Base-by-base conservation (phyloP, 805 yeast genomes). In the Saccharomycopsis sp. region DNA sequence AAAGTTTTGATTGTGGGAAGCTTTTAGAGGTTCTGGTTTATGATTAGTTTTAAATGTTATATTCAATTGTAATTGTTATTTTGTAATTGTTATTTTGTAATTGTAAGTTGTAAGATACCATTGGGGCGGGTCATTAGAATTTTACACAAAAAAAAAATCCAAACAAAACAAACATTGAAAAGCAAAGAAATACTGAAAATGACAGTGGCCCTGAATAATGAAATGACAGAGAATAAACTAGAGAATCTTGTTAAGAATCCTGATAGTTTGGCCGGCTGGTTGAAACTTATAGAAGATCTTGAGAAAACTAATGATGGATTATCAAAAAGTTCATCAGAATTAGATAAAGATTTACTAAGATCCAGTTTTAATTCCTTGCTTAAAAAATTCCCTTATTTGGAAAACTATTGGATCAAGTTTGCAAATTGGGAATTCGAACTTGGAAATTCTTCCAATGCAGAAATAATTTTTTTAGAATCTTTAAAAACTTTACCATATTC, bases 1-100 rank as follows among this genome's bases (percentile, higher is more conserved):
- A 81, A 42, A 70, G 74, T 1, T 66, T 76, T 47, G 87, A 76
- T 46, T 78, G 83, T 53, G 87, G 86, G 1, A 69, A 73, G 43
- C 59, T 82, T 39, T 62, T 83, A 28, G 87, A 81, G 50, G 81
- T 83, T 2, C 67, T 76, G 41, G 85, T 82, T 5, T 52, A 54
- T 18, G 54, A 52, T 38, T 46, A n/a, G n/a, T n/a, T n/a, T n/a
- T n/a, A n/a, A n/a, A n/a, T n/a, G n/a, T n/a, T n/a, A n/a, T n/a
- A n/a, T n/a, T n/a, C n/a, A n/a, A n/a, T n/a, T n/a, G n/a, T n/a
- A n/a, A n/a, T n/a, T n/a, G n/a, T n/a, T n/a, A n/a, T n/a, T n/a
- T n/a, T n/a, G n/a, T n/a, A n/a, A n/a, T n/a, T n/a, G n/a, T n/a
- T n/a, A n/a, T n/a, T n/a, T n/a, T n/a, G n/a, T n/a, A n/a, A n/a